Evolutionary conservation across 352 stramenopile species (phyloP).

Genomic region (Phytophthora idaei): DNA sequence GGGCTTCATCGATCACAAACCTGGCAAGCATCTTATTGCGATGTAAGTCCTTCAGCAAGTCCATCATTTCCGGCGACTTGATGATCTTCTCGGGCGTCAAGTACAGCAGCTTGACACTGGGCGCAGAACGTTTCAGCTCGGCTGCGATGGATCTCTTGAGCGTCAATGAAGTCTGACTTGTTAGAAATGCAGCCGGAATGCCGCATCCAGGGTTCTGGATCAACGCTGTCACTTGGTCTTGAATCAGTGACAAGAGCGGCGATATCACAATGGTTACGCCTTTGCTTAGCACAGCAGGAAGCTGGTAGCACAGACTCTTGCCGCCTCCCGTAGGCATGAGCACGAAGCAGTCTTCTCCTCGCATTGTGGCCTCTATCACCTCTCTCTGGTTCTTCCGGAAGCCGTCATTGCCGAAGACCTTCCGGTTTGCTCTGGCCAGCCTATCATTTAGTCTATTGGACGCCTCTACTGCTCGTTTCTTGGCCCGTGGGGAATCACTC

Average conservation of each 20-base stretch:
- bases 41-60: conserved; percentile 50
- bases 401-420: conserved; percentile 69
- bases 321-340: conserved; percentile 94
- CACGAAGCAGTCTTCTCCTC: conserved; percentile 91
- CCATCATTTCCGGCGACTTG: conserved; percentile 76
- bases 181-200: conserved; percentile 78
- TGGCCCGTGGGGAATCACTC: background rate
- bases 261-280: conserved; percentile 94
- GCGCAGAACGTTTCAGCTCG: conserved; percentile 79
- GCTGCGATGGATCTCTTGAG: conserved; percentile 69
- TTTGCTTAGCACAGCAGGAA: conserved; percentile 63
- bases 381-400: conserved; percentile 93
- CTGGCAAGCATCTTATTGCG: conserved; percentile 80
- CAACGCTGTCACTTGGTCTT: conserved; percentile 91
- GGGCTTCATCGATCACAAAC: conserved; percentile 95
- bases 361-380: conserved; percentile 93
- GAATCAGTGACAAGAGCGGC: conserved; percentile 93
- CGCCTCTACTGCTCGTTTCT: conserved; percentile 24
- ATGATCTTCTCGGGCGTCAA: conserved; percentile 96
- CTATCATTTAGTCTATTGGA: conserved; percentile 30
- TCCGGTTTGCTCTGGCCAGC: conserved; percentile 60
- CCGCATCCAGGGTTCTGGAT: conserved; percentile 66
- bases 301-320: conserved; percentile 93
- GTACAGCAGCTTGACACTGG: conserved; percentile 91
- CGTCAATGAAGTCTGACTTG: conserved; percentile 70